A percentile compares a stretch with the other conserved stretches of the same genome.
Evolutionary conservation across 495 filamentous ascomycete species (phyloP).

Genomic region (Corynascus novoguineensis): DNA sequence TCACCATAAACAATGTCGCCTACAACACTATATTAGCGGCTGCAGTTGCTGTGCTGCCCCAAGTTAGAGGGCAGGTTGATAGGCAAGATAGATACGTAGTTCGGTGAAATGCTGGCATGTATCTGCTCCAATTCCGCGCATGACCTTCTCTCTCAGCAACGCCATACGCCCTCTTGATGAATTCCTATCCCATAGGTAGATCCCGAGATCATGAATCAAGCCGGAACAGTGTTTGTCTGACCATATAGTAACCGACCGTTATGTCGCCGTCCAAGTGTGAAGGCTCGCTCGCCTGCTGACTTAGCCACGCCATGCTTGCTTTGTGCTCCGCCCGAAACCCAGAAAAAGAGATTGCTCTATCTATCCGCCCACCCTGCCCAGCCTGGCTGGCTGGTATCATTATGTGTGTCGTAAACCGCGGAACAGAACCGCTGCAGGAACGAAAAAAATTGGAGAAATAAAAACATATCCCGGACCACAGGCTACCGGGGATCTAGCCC

Average conservation of each 20-base stretch:
- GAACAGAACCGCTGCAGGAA: background rate
- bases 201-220: background rate
- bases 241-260: background rate
- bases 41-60: too few species aligned
- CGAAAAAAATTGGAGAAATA: background rate
- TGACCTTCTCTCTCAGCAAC: background rate
- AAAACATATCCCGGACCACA: too few species aligned
- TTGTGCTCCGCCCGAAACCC: background rate
- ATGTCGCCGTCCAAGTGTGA: background rate
- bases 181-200: background rate
- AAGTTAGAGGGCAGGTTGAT: too few species aligned
- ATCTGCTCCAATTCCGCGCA: background rate
- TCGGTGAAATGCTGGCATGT: background rate
- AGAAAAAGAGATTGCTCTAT: conserved; percentile 1
- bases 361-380: background rate
- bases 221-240: background rate
- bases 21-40: too few species aligned
- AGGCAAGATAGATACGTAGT: background rate
- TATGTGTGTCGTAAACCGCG: conserved; percentile 19
- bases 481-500: background rate
- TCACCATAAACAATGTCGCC: too few species aligned
- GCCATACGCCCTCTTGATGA: background rate
- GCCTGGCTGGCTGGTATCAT: conserved; percentile 16
- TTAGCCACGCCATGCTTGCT: background rate
- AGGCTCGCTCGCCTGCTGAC: background rate